Base-by-base conservation (phyloP, 2,329 filamentous ascomycete species). In the Pseudocercospora fuligena region DNA sequence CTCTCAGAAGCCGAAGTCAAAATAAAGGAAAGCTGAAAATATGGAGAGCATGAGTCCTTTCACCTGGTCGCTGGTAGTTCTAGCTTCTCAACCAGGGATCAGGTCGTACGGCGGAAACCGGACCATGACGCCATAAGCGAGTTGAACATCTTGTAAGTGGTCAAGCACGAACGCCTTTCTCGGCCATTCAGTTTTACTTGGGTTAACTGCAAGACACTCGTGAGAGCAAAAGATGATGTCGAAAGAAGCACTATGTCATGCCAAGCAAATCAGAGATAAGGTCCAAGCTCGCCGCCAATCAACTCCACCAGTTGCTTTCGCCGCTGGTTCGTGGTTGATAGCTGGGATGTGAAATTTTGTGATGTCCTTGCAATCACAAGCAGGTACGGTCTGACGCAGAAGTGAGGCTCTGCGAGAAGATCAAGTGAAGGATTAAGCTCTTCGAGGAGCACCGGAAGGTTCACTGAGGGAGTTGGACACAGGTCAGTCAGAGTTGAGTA, bases 241-340 rank as follows among this genome's bases (percentile, higher is more conserved):
- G 56, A 64, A 64, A 47, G 23, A 36, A 27, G 25, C 36, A 40
- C 46, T 57, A 64, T 60, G 63, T 60, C 63, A 60, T 64, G 63
- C 63, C 63, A 64, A 64, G 61, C 27, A 9, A 29, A 12, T 19
- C 29, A 47, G 29, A 56, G 63, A 64, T 64, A 64, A 64, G 54
- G 56, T 40, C 31, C 36, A 46, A 54, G 63, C 63, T 29, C 31
- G 61, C 51, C 51, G 21, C 51, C 51, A 56, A 56, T 56, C 51
- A 56, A 11, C 51, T n/a, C 51, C 23, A 56, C 51, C 51, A 31
- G 8, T 27, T 54, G 19, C 25, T 29, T 54, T 14, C 51, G 21
- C 51, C 51, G 51, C 51, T 14, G 5, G 51, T 56, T 56, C 51
- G 51, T 56, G 29, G 56, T 63, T 63, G 61, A 54, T 47, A 40